Conservation (phyloP, 1,284 basidiomycete genomes). For the Caloboletus firmus region DNA sequence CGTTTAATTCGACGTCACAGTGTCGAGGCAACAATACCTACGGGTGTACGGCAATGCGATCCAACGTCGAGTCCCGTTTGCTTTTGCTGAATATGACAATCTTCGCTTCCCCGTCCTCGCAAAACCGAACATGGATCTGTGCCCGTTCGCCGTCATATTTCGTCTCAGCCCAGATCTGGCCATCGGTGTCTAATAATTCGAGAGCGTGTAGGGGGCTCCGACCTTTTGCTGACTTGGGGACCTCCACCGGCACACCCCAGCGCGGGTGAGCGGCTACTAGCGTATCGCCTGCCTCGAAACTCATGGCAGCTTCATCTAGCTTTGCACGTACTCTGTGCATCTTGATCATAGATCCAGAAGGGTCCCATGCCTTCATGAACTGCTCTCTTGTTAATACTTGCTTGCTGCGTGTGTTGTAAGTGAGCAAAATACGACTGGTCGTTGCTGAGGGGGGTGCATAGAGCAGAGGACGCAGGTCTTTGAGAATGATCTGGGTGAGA, state of each 20-base stretch:
- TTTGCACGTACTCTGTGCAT: constrained; percentile 56
- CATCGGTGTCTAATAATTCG: constrained; percentile 43
- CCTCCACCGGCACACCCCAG: constrained; percentile 56
- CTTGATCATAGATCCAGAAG: constrained; percentile 50
- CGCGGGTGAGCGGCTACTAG: constrained; percentile 26
- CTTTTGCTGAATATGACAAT: constrained; percentile 87
- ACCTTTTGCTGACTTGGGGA: constrained; percentile 81
- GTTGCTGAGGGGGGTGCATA: constrained; percentile 55
- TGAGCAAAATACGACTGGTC: constrained; percentile 47
- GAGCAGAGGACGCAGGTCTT: constrained; percentile 76
- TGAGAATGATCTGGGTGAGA: constrained; percentile 81
- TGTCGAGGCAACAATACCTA: constrained; percentile 33
- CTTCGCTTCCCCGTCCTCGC: constrained; percentile 37
- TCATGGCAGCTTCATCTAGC: constrained; percentile 58
- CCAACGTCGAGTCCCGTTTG: constrained; percentile 73
- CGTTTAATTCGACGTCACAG: not conserved
- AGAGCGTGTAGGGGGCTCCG: constrained; percentile 58
- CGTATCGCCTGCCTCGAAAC: constrained; percentile 42
- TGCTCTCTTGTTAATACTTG: constrained; percentile 56
- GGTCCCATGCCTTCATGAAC: constrained; percentile 75
- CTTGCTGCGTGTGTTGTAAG: constrained; percentile 57
- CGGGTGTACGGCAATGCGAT: constrained; percentile 69
- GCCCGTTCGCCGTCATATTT: constrained; percentile 91
- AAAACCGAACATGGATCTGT: constrained; percentile 77
- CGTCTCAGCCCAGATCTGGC: constrained; percentile 75